Base-by-base conservation (phyloP, 2,329 filamentous ascomycete species). In the Neobulgaria alba region DNA sequence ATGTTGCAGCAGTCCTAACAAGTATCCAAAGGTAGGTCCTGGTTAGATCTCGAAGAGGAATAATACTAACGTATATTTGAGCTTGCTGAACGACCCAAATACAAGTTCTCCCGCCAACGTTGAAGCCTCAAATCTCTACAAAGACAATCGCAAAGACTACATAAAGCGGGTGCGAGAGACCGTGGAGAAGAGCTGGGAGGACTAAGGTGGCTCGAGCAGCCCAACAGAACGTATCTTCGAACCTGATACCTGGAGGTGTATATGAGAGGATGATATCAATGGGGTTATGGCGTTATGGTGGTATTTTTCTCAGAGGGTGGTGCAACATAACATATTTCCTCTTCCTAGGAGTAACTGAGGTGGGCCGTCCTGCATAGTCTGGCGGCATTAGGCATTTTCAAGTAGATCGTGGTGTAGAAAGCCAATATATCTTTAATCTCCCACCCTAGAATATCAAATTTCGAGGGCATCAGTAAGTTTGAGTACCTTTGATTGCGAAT, bases 171-270 rank as follows among this genome's bases (percentile, higher is more conserved):
- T 98, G 32, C 74, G 88, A 35, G 92, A 96, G 69, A 95, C 90
- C 0, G 92, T 98, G 12, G 92, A 98, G 72, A 96, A 95, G 77
- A 96, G 90, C 68, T 98, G 92, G 92, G 92, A 96, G 50, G 90
- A 95, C 58, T 94, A 62, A 58, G 23, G 23, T 12, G 12, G 12
- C n/a, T n/a, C n/a, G n/a, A n/a, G n/a, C n/a, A n/a, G n/a, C n/a
- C n/a, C n/a, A n/a, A n/a, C n/a, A n/a, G n/a, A n/a, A n/a, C n/a
- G n/a, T n/a, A n/a, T n/a, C n/a, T n/a, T n/a, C n/a, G n/a, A n/a
- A n/a, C n/a, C n/a, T n/a, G n/a, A n/a, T n/a, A n/a, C n/a, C n/a
- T n/a, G 12, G 23, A 26, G 7, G 12, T 12, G 12, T 7, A 26
- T 43, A 47, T 30, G 44, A 45, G 36, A 40, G 33, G 29, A 5